A percentile compares a stretch with the other conserved stretches of the same genome.
phyloP scores from a whole-genome alignment of 495 filamentous ascomycete species.

The Neurospora hispaniola region DNA sequence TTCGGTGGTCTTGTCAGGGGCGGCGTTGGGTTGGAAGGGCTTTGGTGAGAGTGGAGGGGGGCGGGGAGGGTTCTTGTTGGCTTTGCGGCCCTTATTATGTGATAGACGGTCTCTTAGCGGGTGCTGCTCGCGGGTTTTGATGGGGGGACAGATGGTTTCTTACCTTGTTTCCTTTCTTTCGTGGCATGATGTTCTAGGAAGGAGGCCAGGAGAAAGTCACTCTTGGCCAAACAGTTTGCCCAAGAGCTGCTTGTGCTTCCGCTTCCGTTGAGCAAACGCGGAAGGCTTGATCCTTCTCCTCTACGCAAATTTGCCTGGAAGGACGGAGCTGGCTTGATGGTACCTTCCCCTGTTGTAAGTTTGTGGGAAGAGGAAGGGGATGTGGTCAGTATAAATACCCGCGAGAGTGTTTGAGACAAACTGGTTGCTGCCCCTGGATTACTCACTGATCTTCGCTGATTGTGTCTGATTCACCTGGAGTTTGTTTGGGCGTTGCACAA shows the following conservation, averaged over 20 bases:
- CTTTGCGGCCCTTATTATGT: too few relatives aligned
- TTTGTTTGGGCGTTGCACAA: not conserved
- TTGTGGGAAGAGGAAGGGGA: not conserved
- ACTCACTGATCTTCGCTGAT: not conserved
- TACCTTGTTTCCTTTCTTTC: not conserved
- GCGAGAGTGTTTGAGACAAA: not conserved
- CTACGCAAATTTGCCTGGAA: not conserved
- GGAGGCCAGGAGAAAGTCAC: too few relatives aligned
- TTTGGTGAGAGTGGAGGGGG: not conserved
- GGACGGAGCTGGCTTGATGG: too few relatives aligned
- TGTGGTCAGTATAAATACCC: not conserved
- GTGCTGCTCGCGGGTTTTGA: too few relatives aligned
- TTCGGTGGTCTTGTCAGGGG: not conserved
- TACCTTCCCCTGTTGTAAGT: not conserved
- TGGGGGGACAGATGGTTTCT: fast-evolving
- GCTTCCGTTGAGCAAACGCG: not conserved
- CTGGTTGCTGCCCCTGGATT: not conserved
- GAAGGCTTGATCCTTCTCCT: not conserved
- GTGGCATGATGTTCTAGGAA: too few relatives aligned
- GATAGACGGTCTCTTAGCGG: too few relatives aligned
- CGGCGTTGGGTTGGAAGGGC: not conserved
- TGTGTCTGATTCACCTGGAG: not conserved
- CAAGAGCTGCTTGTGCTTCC: not conserved
- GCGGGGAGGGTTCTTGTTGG: not conserved
- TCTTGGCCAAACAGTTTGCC: not conserved